Evolutionary conservation across 1,139 yeast species (phyloP).

Genomic region (Zhuliangozyma blackwelliae): DNA sequence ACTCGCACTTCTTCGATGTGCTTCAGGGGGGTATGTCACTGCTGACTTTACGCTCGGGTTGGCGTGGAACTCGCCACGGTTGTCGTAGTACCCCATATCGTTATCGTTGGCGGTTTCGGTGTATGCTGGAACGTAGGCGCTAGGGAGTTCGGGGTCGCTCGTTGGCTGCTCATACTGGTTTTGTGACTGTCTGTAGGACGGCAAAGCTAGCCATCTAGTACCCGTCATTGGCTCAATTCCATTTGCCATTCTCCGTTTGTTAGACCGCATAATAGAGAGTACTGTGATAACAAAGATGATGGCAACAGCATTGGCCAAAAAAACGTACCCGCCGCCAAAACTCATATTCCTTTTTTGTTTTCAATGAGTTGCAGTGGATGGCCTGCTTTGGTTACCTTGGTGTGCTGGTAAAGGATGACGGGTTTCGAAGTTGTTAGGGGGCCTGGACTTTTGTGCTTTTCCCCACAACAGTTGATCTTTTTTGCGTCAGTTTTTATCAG

Average conservation of each 20-base stretch:
- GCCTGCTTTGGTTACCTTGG: too few relatives aligned
- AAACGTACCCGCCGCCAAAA: slow-evolving; percentile 47
- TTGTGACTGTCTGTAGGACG: slow-evolving; percentile 70
- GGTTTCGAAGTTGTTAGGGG: too few relatives aligned
- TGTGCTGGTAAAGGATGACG: too few relatives aligned
- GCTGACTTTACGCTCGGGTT: slow-evolving; percentile 23
- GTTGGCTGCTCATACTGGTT: slow-evolving; percentile 45
- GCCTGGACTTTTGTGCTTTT: too few relatives aligned
- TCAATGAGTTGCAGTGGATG: too few relatives aligned
- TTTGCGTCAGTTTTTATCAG: too few relatives aligned
- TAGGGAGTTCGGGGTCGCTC: slow-evolving; percentile 27
- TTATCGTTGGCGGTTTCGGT: slow-evolving; percentile 58
- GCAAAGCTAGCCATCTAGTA: slow-evolving; percentile 89
- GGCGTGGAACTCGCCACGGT: slow-evolving; percentile 50
- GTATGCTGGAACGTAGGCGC: slow-evolving; percentile 57
- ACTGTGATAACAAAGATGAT: slow-evolving; percentile 45
- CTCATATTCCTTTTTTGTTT: too few relatives aligned
- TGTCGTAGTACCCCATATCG: slow-evolving; percentile 79
- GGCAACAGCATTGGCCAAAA: slow-evolving; percentile 43
- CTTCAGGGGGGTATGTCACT: slow-evolving; percentile 13
- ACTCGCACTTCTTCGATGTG: too few relatives aligned
- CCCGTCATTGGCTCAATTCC: slow-evolving; percentile 75
- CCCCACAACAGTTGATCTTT: too few relatives aligned
- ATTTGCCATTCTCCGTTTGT: slow-evolving; percentile 50
- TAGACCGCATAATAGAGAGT: slow-evolving; percentile 36